Conservation (phyloP, 495 filamentous ascomycete species). For the Penicillium ochrochloron region DNA sequence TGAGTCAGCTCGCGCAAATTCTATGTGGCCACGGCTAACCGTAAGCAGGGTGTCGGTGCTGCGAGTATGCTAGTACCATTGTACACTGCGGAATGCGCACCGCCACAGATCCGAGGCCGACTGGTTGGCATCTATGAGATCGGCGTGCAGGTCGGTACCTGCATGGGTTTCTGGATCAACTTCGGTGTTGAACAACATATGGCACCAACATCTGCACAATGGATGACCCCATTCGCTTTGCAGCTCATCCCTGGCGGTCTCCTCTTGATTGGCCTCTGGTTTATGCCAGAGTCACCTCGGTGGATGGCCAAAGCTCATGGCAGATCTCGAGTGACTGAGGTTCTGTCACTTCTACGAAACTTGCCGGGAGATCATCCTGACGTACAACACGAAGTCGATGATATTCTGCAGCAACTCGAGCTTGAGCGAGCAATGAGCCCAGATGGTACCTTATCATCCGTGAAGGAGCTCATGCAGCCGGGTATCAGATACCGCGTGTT, state of each 20-base stretch:
- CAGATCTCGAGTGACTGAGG: slow-evolving; percentile 11
- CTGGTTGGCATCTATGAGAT: slow-evolving; percentile 73
- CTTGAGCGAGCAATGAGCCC: slow-evolving; percentile 11
- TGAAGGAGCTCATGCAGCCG: slow-evolving; percentile 20
- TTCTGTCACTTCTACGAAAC: slow-evolving; percentile 18
- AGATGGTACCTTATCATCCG: slow-evolving; percentile 38
- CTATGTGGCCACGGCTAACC: neutral
- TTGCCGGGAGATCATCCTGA: slow-evolving; percentile 22
- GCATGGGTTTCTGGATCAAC: slow-evolving; percentile 70
- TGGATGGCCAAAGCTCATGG: slow-evolving; percentile 51
- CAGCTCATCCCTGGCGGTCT: slow-evolving; percentile 37
- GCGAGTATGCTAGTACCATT: slow-evolving; percentile 66
- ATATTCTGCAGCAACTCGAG: slow-evolving; percentile 25
- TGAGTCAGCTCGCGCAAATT: neutral
- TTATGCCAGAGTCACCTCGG: slow-evolving; percentile 64
- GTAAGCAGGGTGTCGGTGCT: slow-evolving; percentile 43
- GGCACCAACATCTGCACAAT: slow-evolving; percentile 22
- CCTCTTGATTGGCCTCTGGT: slow-evolving; percentile 53
- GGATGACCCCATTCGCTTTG: slow-evolving; percentile 27
- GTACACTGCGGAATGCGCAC: slow-evolving; percentile 76
- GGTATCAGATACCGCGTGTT: slow-evolving; percentile 56
- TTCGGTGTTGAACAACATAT: slow-evolving; percentile 27
- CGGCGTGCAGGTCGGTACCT: slow-evolving; percentile 64
- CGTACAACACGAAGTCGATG: slow-evolving; percentile 20
- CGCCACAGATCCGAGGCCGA: slow-evolving; percentile 71